Percentiles rank a stretch among this genome's conserved stretches.
Conservation (phyloP, 176 grass and related monocot species). For the Stipa capillata region DNA sequence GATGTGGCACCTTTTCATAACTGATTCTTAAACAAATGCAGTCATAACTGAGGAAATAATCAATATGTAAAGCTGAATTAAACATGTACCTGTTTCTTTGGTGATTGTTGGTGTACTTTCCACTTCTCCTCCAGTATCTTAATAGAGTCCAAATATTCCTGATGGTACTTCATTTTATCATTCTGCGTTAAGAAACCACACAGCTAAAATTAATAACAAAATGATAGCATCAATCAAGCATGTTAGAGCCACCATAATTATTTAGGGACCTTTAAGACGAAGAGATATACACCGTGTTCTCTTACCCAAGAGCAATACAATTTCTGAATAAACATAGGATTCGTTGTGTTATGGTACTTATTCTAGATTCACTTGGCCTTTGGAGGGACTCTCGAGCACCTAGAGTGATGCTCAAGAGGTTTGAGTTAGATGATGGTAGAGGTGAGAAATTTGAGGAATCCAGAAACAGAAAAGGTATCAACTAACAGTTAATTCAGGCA, state of each 20-base stretch:
- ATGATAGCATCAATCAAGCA: constrained; percentile 15
- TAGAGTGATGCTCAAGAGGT: background rate
- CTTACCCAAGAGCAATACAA: background rate
- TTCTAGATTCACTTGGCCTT: background rate
- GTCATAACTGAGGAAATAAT: background rate
- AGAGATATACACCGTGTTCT: background rate
- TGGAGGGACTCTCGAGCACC: background rate
- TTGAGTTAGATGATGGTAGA: constrained; percentile 2
- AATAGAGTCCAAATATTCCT: constrained; percentile 95
- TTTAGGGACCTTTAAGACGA: constrained; percentile 1
- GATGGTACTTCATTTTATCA: constrained; percentile 78
- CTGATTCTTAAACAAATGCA: background rate
- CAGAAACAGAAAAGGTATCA: background rate
- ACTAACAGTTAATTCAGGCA: background rate
- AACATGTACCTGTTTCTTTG: constrained; percentile 50
- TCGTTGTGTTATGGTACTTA: background rate
- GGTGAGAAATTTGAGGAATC: background rate
- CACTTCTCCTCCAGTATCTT: constrained; percentile 94
- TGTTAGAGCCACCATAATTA: background rate
- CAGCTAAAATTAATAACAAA: background rate
- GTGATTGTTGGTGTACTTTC: constrained; percentile 70
- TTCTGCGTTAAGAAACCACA: constrained; percentile 35
- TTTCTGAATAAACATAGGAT: background rate
- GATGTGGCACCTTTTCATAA: background rate
- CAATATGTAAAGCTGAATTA: background rate